phyloP scores from a whole-genome alignment of 805 yeast genomes.

The Saccharomycopsis babjevae region DNA sequence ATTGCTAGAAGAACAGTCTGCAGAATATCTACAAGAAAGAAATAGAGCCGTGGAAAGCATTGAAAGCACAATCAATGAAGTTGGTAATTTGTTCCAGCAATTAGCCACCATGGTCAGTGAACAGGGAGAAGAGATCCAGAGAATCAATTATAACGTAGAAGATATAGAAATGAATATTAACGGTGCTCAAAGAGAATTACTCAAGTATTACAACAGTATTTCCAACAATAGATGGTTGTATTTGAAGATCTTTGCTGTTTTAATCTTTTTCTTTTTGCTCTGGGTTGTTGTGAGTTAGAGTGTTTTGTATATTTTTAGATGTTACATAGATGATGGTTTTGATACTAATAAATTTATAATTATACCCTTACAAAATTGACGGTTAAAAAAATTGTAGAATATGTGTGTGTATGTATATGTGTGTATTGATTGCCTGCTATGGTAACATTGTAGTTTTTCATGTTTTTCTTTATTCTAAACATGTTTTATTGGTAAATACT shows the following conservation, averaged over 20 bases:
- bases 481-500: no score
- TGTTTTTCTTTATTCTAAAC: no score
- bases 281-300: conserved; percentile 68
- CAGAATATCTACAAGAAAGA: conserved; percentile 69
- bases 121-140: conserved; percentile 91
- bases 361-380: neutral
- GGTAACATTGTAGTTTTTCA: no score
- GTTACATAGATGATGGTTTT: neutral
- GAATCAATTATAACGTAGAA: conserved; percentile 91
- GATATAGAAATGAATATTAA: conserved; percentile 80
- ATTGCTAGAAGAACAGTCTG: conserved; percentile 73
- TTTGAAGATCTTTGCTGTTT: conserved; percentile 77
- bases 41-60: conserved; percentile 90
- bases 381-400: neutral
- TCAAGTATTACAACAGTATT: conserved; percentile 81
- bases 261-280: conserved; percentile 62
- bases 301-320: neutral
- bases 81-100: conserved; percentile 89
- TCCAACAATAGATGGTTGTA: conserved; percentile 90
- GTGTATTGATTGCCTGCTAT: neutral
- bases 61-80: conserved; percentile 94
- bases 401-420: neutral
- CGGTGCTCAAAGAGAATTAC: conserved; percentile 90
- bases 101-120: conserved; percentile 96
- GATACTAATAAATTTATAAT: neutral